phyloP scores from a whole-genome alignment of 2,329 filamentous ascomycete species.

The Trichocomaceae sp. region DNA sequence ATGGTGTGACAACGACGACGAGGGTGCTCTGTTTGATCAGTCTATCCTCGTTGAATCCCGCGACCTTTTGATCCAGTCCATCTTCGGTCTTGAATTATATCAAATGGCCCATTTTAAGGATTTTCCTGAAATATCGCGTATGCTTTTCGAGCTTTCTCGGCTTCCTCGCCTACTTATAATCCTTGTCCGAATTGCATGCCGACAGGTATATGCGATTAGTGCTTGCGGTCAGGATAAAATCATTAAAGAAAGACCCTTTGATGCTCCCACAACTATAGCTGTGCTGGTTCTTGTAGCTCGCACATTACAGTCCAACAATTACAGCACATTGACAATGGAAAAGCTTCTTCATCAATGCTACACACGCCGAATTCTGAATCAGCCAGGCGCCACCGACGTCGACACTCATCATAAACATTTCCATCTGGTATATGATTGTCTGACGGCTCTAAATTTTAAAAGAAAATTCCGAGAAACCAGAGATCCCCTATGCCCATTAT shows the following conservation, averaged over 20 bases:
- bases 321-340: constrained; percentile 1
- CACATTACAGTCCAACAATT: background rate
- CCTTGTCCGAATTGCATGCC: constrained; percentile 4
- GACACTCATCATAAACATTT: constrained; percentile 1
- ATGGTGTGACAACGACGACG: background rate
- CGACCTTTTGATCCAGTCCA: constrained; percentile 6
- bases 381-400: background rate
- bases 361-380: constrained; percentile 5
- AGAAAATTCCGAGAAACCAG: constrained; percentile 3
- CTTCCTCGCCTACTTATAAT: constrained; percentile 7
- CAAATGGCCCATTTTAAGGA: background rate
- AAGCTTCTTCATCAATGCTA: constrained; percentile 8
- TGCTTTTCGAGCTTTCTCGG: constrained; percentile 4
- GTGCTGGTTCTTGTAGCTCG: background rate
- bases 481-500: background rate
- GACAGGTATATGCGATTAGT: constrained; percentile 2
- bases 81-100: constrained; percentile 8
- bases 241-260: constrained; percentile 2
- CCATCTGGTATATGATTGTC: constrained; percentile 2
- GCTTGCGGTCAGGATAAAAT: constrained; percentile 12
- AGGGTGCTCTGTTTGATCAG: background rate
- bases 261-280: constrained; percentile 1
- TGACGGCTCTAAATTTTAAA: constrained; percentile 8
- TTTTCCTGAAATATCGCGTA: background rate
- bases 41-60: background rate